Evolutionary conservation across 1,139 yeast genomes (phyloP).

Genomic region (Casaregolazyma suthepensis): DNA sequence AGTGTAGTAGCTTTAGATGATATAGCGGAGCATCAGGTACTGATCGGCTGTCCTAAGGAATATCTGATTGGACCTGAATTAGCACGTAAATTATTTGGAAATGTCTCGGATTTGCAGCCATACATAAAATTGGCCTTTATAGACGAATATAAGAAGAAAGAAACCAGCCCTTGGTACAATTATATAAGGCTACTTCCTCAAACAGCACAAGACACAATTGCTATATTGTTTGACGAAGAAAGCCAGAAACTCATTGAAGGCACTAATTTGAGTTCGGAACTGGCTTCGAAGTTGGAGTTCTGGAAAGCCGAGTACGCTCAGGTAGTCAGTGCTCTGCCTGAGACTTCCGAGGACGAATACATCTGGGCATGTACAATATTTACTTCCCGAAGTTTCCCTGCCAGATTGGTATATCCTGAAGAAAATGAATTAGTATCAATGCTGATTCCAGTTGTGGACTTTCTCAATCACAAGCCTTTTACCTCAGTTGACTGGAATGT

Average conservation of each 20-base stretch:
- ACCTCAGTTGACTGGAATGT: conserved; percentile 62
- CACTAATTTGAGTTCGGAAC: conserved; percentile 46
- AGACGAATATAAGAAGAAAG: conserved; percentile 17
- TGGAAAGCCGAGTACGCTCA: conserved; percentile 31
- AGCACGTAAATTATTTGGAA: conserved; percentile 19
- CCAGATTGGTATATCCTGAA: conserved; percentile 39
- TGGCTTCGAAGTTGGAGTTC: conserved; percentile 20
- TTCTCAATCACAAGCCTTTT: conserved; percentile 62
- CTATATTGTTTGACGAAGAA: conserved; percentile 54
- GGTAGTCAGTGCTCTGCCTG: conserved; percentile 10
- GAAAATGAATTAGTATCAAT: conserved; percentile 50
- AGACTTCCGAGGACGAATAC: conserved; percentile 38
- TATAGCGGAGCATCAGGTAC: conserved; percentile 16
- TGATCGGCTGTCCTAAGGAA: conserved; percentile 24
- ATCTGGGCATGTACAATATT: conserved; percentile 70
- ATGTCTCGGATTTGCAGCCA: conserved; percentile 14
- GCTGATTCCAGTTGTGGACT: conserved; percentile 71
- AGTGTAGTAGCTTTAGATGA: conserved; percentile 20
- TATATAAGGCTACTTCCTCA: conserved; percentile 59
- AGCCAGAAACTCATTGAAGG: conserved; percentile 47
- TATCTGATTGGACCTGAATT: conserved; percentile 24
- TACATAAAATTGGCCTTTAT: conserved; percentile 23
- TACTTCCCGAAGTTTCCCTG: conserved; percentile 75
- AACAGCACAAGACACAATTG: conserved; percentile 45
- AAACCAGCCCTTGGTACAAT: conserved; percentile 32